Base-by-base conservation (phyloP, 2,329 filamentous ascomycete genomes). In the Ascochyta viciae-villosae region DNA sequence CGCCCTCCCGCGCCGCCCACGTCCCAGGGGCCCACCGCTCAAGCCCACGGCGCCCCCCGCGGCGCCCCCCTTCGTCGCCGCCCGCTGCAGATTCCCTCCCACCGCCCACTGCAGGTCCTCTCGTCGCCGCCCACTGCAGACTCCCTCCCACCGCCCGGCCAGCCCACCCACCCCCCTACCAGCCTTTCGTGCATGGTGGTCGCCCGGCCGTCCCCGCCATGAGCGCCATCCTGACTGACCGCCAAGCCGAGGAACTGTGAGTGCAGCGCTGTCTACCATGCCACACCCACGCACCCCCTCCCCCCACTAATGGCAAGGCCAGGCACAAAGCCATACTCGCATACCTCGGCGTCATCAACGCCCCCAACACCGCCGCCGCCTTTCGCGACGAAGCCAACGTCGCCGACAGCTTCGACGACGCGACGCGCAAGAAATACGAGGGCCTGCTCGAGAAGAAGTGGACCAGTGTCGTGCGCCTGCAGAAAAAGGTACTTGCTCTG, bases 391-490 rank as follows among this genome's bases (percentile, higher is more conserved):
- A 97, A 76, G 79, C 91, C n/a, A 83, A 84, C 51, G 83, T 96
- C 4, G 84, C 87, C 47, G 86, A 90, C 63, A 82, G 80, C 43
- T 93, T 96, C 68, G 92, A 96, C 73, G 83, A 90, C 60, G 84
- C 85, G 16, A 96, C 91, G 19, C 85, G 89, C 48, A 96, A 96
- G 81, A 96, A 96, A 79, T 98, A 97, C 79, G 92, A 96, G 77
- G 90, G 91, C 1, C 78, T 98, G 26, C 79, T 98, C 64, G 94
- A 98, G 83, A 97, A 96, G 85, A 98, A 98, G 82, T 98, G 94
- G 94, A 98, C 94, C 19, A 95, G 92, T 69, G 90, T 98, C 26
- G 92, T 97, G 69, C 85, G 94, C 59, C 78, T 98, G 76, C 94
- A 98, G 79, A 97, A 96, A 78, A 98, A 96, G 90, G 91, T 90